Evolutionary conservation across 2,329 filamentous ascomycete species (phyloP).

Genomic region (Cladosporium oxysporum): DNA sequence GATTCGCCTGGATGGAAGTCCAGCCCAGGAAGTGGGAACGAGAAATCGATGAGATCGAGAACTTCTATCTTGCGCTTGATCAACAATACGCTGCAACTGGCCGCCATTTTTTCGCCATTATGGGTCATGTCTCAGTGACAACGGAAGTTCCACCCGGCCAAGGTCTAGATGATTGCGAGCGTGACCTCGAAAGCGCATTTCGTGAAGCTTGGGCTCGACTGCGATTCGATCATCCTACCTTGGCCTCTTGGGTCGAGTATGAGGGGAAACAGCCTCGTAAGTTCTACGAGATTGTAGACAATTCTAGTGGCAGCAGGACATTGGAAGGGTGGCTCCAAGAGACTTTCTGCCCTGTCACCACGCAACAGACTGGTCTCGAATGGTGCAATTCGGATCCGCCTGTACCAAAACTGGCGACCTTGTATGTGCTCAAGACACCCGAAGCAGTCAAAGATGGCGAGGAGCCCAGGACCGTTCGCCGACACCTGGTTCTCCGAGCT

Average conservation of each 20-base stretch:
- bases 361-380: slow-evolving; percentile 1
- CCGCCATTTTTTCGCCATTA: slow-evolving; percentile 15
- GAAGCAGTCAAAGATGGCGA: not conserved
- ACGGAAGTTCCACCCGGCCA: not conserved
- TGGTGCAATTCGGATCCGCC: slow-evolving; percentile 16
- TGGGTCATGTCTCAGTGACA: slow-evolving; percentile 12
- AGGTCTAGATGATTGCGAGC: not conserved
- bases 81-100: slow-evolving; percentile 7
- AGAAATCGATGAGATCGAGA: slow-evolving; percentile 12
- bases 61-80: slow-evolving; percentile 12
- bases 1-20: slow-evolving; percentile 14
- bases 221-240: slow-evolving; percentile 3
- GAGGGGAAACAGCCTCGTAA: slow-evolving; percentile 11
- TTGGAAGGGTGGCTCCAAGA: slow-evolving; percentile 2
- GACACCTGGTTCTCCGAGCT: slow-evolving; percentile 5
- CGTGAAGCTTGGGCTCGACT: slow-evolving; percentile 1
- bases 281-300: not conserved
- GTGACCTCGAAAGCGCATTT: not conserved
- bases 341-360: not conserved
- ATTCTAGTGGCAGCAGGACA: not conserved
- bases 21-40: slow-evolving; percentile 2
- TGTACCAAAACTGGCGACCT: not conserved
- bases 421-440: slow-evolving; percentile 12
- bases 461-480: not conserved
- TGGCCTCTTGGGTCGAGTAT: slow-evolving; percentile 13